These are phyloP conservation scores for Fusarium brachygibbosum DNA, from an alignment of 2,329 filamentous ascomycete genomes.

Conservation along the genomic window DNA sequence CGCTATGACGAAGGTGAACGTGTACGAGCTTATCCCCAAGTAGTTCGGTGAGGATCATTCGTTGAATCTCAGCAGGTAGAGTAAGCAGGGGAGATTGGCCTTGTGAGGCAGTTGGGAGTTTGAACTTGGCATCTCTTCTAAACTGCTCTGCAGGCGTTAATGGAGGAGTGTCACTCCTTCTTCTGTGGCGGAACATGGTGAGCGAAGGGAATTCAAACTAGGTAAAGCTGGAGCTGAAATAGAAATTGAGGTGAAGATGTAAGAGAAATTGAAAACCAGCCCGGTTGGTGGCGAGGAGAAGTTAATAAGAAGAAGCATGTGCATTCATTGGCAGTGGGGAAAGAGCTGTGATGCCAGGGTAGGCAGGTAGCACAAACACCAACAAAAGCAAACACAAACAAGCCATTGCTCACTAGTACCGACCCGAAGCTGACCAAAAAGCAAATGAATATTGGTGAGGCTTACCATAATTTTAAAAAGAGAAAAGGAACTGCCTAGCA, in stretches of 20 bases:
- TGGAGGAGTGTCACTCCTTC: conserved; percentile 1
- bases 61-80: neutral
- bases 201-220: too few relatives aligned
- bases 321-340: neutral
- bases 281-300: neutral
- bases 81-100: neutral
- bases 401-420: neutral
- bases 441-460: too few relatives aligned
- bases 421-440: neutral
- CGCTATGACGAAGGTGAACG: neutral
- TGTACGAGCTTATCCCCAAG: conserved; percentile 1
- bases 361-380: neutral
- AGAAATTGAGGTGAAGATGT: neutral
- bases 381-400: neutral
- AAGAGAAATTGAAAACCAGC: neutral
- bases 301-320: neutral
- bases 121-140: neutral
- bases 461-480: neutral
- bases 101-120: neutral
- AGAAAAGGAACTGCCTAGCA: neutral
- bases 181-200: neutral
- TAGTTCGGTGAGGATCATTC: neutral
- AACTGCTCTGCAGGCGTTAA: neutral
- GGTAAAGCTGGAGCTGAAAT: neutral
- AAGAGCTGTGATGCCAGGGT: neutral